These are phyloP conservation scores for bread wheat (Triticum aestivum) DNA, from an alignment of 176 grass and related monocot genomes.

Conservation along the genomic window IWGSC_CS_RefSeq_v2.1 NC_057794.1:531867193-531867692, in stretches of 20 bases:
- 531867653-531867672: neutral
- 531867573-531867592: constrained; percentile 40
- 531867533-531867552: constrained; percentile 34
- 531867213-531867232: constrained; percentile 68
- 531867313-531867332: constrained; percentile 30
- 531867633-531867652: constrained; percentile 6
- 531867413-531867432: constrained; percentile 49
- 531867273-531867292: constrained; percentile 28
- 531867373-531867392: constrained; percentile 45
- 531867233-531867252: constrained; percentile 32
- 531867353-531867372: constrained; percentile 29
- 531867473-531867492: constrained; percentile 32
- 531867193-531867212: constrained; percentile 22
- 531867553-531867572: constrained; percentile 17
- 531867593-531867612: constrained; percentile 57
- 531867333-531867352: constrained; percentile 23
- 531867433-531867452: constrained; percentile 60
- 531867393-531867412: constrained; percentile 33
- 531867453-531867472: constrained; percentile 49
- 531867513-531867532: constrained; percentile 26
- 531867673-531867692: neutral
- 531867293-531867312: constrained; percentile 37
- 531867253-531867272: constrained; percentile 65
- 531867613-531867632: constrained; percentile 92
- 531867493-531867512: constrained; percentile 34